Evolutionary conservation across 1,284 basidiomycete genomes (phyloP).

Genomic region (Trametes pubescens): DNA sequence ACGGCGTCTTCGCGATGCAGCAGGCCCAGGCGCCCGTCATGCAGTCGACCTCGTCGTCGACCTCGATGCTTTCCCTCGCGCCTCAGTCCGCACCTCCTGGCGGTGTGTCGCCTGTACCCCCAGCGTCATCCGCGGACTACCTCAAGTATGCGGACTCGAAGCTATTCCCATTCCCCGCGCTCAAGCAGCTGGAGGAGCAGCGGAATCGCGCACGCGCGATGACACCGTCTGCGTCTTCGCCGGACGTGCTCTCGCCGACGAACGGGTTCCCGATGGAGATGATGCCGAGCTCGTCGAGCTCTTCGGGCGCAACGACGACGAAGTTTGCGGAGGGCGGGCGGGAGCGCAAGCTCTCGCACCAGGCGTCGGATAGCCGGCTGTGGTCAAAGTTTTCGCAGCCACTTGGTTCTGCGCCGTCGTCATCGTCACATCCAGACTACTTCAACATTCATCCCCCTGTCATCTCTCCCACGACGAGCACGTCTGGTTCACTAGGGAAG

Average conservation of each 20-base stretch:
- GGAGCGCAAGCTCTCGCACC: constrained; percentile 71
- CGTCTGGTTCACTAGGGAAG: constrained; percentile 53
- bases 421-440: constrained; percentile 59
- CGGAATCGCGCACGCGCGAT: constrained; percentile 63
- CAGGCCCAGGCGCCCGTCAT: constrained; percentile 55
- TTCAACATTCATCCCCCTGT: constrained; percentile 47
- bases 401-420: constrained; percentile 52
- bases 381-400: constrained; percentile 60
- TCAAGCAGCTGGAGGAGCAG: constrained; percentile 78
- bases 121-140: constrained; percentile 66
- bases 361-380: constrained; percentile 71
- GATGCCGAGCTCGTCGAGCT: constrained; percentile 52
- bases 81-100: constrained; percentile 59
- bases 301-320: constrained; percentile 60
- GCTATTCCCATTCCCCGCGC: constrained; percentile 89
- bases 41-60: constrained; percentile 68
- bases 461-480: constrained; percentile 48
- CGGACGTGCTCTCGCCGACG: constrained; percentile 61
- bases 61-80: constrained; percentile 66
- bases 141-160: constrained; percentile 79
- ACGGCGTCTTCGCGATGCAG: constrained; percentile 47
- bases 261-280: constrained; percentile 52
- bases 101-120: constrained; percentile 74
- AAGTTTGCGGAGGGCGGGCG: constrained; percentile 58
- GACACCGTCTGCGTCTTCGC: constrained; percentile 64